Evolutionary conservation across 495 filamentous ascomycete genomes (phyloP).

Genomic region (Aspergillus affinis): DNA sequence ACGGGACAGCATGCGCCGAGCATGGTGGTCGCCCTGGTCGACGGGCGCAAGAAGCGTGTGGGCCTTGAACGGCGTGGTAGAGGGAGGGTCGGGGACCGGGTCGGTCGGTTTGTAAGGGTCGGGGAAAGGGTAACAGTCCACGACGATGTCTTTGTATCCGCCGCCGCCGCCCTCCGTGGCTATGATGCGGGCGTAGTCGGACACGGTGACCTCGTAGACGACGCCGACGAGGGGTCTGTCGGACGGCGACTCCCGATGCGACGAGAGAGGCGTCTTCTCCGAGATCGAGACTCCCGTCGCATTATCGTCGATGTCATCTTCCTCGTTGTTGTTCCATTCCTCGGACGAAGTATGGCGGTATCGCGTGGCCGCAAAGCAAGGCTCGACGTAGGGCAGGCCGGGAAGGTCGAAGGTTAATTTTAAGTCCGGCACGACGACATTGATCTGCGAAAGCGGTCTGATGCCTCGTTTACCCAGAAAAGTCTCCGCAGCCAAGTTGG

Average conservation of each 20-base stretch:
- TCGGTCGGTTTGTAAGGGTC: conserved; percentile 33
- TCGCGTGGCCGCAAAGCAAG: conserved; percentile 84
- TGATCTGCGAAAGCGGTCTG: conserved; percentile 70
- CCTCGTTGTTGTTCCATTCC: conserved; percentile 10
- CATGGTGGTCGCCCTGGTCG: conserved; percentile 14
- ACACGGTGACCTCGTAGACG: conserved; percentile 85
- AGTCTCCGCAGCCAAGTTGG: conserved; percentile 74
- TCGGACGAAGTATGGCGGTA: conserved; percentile 45
- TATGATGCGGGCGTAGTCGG: conserved; percentile 83
- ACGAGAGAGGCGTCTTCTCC: conserved; percentile 35
- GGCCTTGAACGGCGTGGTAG: conserved; percentile 47
- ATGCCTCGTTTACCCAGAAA: conserved; percentile 77
- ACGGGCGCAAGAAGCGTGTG: conserved; percentile 61
- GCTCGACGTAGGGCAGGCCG: conserved; percentile 83
- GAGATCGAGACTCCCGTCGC: conserved; percentile 19
- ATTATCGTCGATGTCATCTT: conserved; percentile 16
- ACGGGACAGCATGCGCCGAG: conserved; percentile 4
- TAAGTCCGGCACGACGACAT: conserved; percentile 77
- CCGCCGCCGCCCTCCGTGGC: conserved; percentile 85
- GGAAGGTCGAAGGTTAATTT: conserved; percentile 80
- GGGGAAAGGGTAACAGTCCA: conserved; percentile 71
- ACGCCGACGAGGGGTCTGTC: conserved; percentile 82
- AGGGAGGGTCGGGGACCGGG: conserved; percentile 40
- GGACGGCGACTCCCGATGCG: conserved; percentile 53
- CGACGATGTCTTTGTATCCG: conserved; percentile 77